Base-by-base conservation (phyloP, 2,329 filamentous ascomycete species). In the Talaromyces rugulosus region DNA sequence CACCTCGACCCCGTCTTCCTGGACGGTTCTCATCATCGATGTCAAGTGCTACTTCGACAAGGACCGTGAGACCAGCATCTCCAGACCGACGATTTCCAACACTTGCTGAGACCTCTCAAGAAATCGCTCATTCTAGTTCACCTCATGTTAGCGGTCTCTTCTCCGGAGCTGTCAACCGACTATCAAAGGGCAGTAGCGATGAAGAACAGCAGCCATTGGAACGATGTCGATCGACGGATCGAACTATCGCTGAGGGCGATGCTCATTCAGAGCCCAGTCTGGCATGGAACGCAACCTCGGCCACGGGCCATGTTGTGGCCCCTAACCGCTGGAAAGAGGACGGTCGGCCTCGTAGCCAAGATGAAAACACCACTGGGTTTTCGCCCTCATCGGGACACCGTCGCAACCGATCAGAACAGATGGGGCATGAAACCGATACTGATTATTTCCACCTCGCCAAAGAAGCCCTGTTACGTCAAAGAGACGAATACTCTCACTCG, bases 31-130 rank as follows among this genome's bases (percentile, higher is more conserved):
- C 73, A 5, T 81, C 80, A 27, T 75, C 72, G 0, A 67, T 80
- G 58, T 81, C 79, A n/a, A 80, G 73, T 16, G 73, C 79, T 12
- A 78, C 79, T 40, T 81, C 80, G 11, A 71, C 76, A 56, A 80
- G 76, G 66, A 82, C 80, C 7, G 72, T 81, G 31, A 75, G 71
- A 59, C 72, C 76, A 31, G 71, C 70, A 14, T 71, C 69, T 27
- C 64, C 70, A n/a, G 44, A 50, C 7, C 42, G 23, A 27, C 50
- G 34, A 53, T 42, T 62, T 4, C 42, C 47, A 23, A 47, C 57
- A 2, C 27, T 54, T 27, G 51, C 47, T 6, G 61, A 59, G 52
- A 52, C 56, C 27, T 18, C 28, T 14, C 31, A 47, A 23, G 52
- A 59, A 28, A 53, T 74, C 6, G 73, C 75, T 63, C 62, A 69